phyloP scores from a whole-genome alignment of 192 early-diverging fungal species.

The Paraglomus brasilianum region DNA sequence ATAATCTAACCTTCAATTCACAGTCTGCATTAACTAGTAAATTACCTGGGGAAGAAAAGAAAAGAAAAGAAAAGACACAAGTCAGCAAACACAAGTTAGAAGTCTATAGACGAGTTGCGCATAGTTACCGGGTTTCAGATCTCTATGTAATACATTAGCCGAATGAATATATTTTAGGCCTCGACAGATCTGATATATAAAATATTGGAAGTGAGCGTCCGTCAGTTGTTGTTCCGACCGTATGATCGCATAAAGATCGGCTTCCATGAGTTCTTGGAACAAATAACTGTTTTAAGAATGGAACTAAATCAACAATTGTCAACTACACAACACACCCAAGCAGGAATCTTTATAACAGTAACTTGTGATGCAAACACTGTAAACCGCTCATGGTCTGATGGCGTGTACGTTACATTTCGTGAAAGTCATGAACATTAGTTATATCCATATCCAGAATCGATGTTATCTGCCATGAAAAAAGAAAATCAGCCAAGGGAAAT shows the following conservation, averaged over 20 bases:
- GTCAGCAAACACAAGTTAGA: background rate
- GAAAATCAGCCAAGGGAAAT: background rate
- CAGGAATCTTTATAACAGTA: slow-evolving; percentile 7
- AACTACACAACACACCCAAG: slow-evolving; percentile 16
- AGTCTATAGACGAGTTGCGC: background rate
- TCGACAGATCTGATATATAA: slow-evolving; percentile 95
- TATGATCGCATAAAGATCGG: slow-evolving; percentile 98
- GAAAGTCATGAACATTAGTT: slow-evolving; percentile 81
- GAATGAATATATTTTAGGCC: slow-evolving; percentile 99
- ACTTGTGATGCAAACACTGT: background rate
- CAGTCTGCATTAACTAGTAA: slow-evolving; percentile 97
- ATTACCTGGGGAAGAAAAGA: slow-evolving; percentile 55
- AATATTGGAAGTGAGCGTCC: slow-evolving; percentile 98
- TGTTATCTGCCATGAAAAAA: slow-evolving; percentile 63
- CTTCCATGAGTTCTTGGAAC: slow-evolving; percentile 98
- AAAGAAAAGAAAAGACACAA: too few relatives aligned
- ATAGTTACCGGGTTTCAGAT: slow-evolving; percentile 82
- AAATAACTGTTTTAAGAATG: slow-evolving; percentile 60
- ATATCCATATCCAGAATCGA: slow-evolving; percentile 88
- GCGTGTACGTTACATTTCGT: slow-evolving; percentile 71
- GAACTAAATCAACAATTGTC: slow-evolving; percentile 17
- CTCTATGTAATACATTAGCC: slow-evolving; percentile 94
- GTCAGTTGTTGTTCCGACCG: slow-evolving; percentile 90
- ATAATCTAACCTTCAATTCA: slow-evolving; percentile 80
- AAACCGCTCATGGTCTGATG: slow-evolving; percentile 1